A percentile compares a stretch with the other conserved stretches of the same genome.
Evolutionary conservation across 148 eudicot species (phyloP).

Genomic region (Tetragonia tetragonoides): DNA sequence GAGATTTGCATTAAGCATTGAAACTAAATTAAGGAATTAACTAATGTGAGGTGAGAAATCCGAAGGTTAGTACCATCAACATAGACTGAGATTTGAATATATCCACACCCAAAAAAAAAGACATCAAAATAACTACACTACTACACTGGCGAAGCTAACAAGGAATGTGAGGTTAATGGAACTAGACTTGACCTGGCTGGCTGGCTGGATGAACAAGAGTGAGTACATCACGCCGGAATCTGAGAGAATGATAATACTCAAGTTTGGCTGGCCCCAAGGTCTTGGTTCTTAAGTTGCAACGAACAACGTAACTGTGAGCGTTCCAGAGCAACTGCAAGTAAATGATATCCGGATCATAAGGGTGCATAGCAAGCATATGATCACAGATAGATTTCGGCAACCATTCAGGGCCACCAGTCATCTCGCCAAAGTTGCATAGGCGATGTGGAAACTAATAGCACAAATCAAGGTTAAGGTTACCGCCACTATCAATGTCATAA

Average conservation of each 20-base stretch:
- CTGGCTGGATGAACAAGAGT: too few relatives aligned
- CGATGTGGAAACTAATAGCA: not conserved
- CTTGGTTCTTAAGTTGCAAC: not conserved
- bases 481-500: not conserved
- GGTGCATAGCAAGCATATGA: not conserved
- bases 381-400: not conserved
- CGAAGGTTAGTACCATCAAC: too few relatives aligned
- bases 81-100: not conserved
- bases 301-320: not conserved
- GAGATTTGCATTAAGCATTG: not conserved
- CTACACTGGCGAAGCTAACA: not conserved
- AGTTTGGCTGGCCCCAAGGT: too few relatives aligned
- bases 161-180: not conserved
- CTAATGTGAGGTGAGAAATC: too few relatives aligned
- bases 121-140: conserved; percentile 1
- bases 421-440: too few relatives aligned
- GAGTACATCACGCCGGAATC: too few relatives aligned
- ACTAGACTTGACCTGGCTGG: too few relatives aligned
- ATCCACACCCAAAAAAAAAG: too few relatives aligned
- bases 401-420: too few relatives aligned
- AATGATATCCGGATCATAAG: not conserved
- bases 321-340: not conserved
- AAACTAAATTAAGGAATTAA: too few relatives aligned
- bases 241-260: too few relatives aligned
- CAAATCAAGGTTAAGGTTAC: not conserved